Base-by-base conservation (phyloP, 1,284 basidiomycete species). In the Phellopilus nigrolimitatus region DNA sequence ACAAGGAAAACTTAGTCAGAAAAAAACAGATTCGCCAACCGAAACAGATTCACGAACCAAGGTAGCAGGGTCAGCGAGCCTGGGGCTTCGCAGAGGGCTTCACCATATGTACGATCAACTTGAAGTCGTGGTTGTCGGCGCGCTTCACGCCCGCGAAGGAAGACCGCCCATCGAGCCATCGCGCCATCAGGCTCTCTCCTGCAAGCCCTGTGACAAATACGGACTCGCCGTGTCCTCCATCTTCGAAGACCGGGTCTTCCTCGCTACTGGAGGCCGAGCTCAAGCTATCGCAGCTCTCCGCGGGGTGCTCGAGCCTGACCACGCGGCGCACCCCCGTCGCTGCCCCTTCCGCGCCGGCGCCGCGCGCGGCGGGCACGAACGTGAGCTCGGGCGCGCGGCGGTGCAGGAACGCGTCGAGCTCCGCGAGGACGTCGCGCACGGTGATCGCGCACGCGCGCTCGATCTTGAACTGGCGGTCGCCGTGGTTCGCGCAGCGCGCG, bases 21-120 rank as follows among this genome's bases (percentile, higher is more conserved):
- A n/a, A n/a, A n/a, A n/a, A n/a, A n/a, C n/a, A n/a, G n/a, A n/a
- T n/a, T n/a, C n/a, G n/a, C n/a, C n/a, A n/a, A n/a, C n/a, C n/a
- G n/a, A n/a, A n/a, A n/a, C n/a, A n/a, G n/a, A n/a, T n/a, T n/a
- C n/a, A n/a, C n/a, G n/a, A n/a, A n/a, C n/a, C n/a, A n/a, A n/a
- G n/a, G n/a, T n/a, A n/a, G n/a, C n/a, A n/a, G n/a, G n/a, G n/a
- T n/a, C n/a, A n/a, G n/a, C n/a, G n/a, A n/a, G n/a, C n/a, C n/a
- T n/a, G n/a, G n/a, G n/a, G n/a, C n/a, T n/a, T n/a, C n/a, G n/a
- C n/a, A n/a, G n/a, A n/a, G 28, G 48, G 47, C 40, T 49, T 49
- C 38, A 34, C 37, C 43, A 52, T 47, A 25, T 15, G 46, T 15
- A 52, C 43, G 17, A 52, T 31, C 22, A 52, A 24, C 31, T 47